Evolutionary conservation across 2,329 filamentous ascomycete species (phyloP), one percentile per base, ranked within the genome.

Genomic region (Aschersonia sp.): DNA sequence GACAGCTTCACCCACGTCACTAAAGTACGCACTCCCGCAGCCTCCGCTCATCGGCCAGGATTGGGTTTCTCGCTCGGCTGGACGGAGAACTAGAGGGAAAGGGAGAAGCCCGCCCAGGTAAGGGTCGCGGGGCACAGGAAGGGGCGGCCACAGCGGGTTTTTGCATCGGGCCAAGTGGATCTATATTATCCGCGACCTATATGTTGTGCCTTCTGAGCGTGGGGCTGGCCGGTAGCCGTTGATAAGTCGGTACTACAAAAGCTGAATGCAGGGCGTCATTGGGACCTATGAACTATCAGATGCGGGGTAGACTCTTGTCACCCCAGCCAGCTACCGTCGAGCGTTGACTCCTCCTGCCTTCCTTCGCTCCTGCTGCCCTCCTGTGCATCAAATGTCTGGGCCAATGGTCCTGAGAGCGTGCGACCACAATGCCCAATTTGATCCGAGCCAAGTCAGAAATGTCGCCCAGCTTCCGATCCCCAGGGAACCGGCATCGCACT

Each of bases 31-130:
- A 46, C 40, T 43, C 12, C 12, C 35, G 35, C 35, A 37, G 35
- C 35, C 35, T 45, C 40, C 42, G 22, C 46, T 35, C 35, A 48
- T 63, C 61, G 62, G 62, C 58, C 61, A 51, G 56, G 54, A 57
- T 57, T 37, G 8, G 59, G 61, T 59, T 55, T 55, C 60, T 48
- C 35, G 54, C 58, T 64, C 61, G 62, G 61, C 52, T 57, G 56
- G 56, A 62, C 58, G 60, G 62, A 61, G 48, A 32, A 37, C 35
- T 22, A 22, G 22, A 22, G 22, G 22, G 22, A 22, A 22, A 22
- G 22, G 22, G 22, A 22, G 22, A 22, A 2, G 22, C 22, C 22
- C 22, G 22, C 22, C 4, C 22, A 22, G 22, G 22, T 22, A 2
- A 3, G 22, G 22, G 22, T 22, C 22, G 22, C 22, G 22, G 22